Base-by-base conservation (phyloP, 2,329 filamentous ascomycete genomes). In the Penicillium sp. region DNA sequence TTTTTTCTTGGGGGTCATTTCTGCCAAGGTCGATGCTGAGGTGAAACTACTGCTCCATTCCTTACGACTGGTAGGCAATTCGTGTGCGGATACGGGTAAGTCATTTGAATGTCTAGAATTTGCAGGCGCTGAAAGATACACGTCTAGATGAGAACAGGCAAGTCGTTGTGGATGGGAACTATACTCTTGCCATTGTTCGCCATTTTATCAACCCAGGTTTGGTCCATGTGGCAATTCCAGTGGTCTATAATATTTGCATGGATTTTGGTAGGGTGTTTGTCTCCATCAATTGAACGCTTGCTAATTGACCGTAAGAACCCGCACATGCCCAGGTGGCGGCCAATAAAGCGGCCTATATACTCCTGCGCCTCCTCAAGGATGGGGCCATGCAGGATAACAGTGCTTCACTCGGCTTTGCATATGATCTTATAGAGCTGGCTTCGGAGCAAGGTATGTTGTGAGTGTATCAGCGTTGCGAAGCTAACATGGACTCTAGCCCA, bases 201-300 rank as follows among this genome's bases (percentile, higher is more conserved):
- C 56, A 60, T 33, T 50, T 67, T 22, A 44, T 54, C 16, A 59
- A 62, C 16, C 55, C 59, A 0, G 56, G 55, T 2, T 55, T 69
- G 22, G 51, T 60, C 11, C 56, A 65, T 39, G 57, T 70, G 16
- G 60, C 61, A 16, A 62, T 69, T 39, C 63, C 65, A 39, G 67
- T 69, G 30, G 55, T 70, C 29, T 70, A 67, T 51, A 70, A 70
- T 39, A 61, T 68, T 34, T 69, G 67, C 48, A 57, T 64, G 39
- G 67, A 69, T 42, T 70, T 59, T 50, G 66, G 67, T 70, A 46
- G 35, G 50, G n/a, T n/a, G n/a, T n/a, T n/a, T n/a, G n/a, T n/a
- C n/a, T n/a, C n/a, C n/a, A n/a, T n/a, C n/a, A n/a, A n/a, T n/a
- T n/a, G n/a, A n/a, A 6, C 11, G 11, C 22, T 23, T 27, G n/a